Percentiles rank a stretch among this genome's conserved stretches.
Evolutionary conservation across 2,329 filamentous ascomycete genomes (phyloP).

Genomic region (Xylaria polymorpha): DNA sequence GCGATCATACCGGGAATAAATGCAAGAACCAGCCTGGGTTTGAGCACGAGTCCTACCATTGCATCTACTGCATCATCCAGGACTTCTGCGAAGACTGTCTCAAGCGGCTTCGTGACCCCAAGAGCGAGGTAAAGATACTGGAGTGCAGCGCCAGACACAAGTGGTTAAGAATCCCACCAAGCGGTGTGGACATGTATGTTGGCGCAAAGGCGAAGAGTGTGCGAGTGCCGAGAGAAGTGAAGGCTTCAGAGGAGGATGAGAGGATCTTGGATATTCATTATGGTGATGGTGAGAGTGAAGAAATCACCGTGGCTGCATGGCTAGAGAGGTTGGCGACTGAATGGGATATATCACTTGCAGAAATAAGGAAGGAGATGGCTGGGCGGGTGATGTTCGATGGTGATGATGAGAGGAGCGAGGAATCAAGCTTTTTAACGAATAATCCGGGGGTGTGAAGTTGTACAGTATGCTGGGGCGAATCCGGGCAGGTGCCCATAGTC

Average conservation of each 20-base stretch:
- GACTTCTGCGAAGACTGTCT: conserved; percentile 42
- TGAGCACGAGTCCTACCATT: conserved; percentile 36
- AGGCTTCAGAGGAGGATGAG: conserved; percentile 11
- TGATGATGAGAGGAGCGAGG: no score
- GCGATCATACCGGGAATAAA: neutral
- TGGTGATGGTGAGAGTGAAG: conserved; percentile 23
- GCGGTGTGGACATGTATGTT: conserved; percentile 30
- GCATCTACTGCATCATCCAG: conserved; percentile 38
- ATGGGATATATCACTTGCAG: conserved; percentile 31
- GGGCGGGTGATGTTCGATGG: neutral
- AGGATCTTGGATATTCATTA: conserved; percentile 30
- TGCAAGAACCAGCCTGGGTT: conserved; percentile 24
- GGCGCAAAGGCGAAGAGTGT: conserved; percentile 31
- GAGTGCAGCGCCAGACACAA: conserved; percentile 38
- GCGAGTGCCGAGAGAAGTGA: conserved; percentile 18
- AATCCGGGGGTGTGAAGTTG: no score
- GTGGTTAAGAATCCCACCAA: conserved; percentile 38
- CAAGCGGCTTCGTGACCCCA: conserved; percentile 29
- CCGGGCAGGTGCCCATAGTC: neutral
- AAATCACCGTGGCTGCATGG: conserved; percentile 37
- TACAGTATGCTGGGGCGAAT: no score
- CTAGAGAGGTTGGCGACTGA: conserved; percentile 36
- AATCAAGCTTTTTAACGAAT: no score
- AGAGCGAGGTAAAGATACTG: conserved; percentile 15
- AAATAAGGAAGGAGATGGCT: neutral